Conservation (phyloP, 257 asterid species). For the Schizonepeta tenuifolia region DNA sequence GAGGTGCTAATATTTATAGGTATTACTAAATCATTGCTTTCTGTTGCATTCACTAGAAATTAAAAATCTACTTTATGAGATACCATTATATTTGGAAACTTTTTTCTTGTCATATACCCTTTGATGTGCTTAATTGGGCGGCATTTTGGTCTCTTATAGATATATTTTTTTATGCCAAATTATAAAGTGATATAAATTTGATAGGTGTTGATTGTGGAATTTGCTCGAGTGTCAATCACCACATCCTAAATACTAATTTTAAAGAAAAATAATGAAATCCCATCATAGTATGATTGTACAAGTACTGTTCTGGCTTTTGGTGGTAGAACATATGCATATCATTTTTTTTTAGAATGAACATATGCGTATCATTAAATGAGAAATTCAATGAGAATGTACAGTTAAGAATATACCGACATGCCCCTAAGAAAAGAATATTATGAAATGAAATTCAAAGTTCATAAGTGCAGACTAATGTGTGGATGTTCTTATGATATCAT, state of each 20-base stretch:
- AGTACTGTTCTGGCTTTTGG: neutral
- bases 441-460: neutral
- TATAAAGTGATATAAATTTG: no score
- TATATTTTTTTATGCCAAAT: no score
- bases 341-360: neutral
- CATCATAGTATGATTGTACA: neutral
- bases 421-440: no score
- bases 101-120: neutral
- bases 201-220: no score
- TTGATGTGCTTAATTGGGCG: neutral
- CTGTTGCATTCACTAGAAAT: constrained; percentile 11
- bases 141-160: neutral
- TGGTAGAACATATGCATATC: no score
- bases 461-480: neutral
- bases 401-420: neutral
- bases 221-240: no score
- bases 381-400: neutral
- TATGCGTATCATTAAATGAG: no score
- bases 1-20: constrained; percentile 39
- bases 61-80: neutral
- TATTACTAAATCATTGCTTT: neutral
- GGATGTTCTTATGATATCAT: neutral
- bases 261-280: neutral
- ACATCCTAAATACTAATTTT: neutral
- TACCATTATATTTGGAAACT: neutral